Evolutionary conservation across 2,329 filamentous ascomycete genomes (phyloP).

Genomic region (Fusarium euwallaceae): DNA sequence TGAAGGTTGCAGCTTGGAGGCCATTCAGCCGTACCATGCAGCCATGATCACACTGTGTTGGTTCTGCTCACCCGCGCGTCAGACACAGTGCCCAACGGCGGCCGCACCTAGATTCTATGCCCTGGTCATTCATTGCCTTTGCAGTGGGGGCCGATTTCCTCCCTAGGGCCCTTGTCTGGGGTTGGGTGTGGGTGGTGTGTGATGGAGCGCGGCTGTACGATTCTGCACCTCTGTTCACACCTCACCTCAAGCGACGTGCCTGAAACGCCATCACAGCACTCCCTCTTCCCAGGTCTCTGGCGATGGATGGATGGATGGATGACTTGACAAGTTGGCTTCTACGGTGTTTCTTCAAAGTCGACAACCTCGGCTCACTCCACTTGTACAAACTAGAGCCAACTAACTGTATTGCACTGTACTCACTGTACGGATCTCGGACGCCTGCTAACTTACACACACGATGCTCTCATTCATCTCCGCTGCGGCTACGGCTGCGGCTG

Average conservation of each 20-base stretch:
- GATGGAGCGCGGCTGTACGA: slow-evolving; percentile 45
- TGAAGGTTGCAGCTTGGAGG: slow-evolving; percentile 25
- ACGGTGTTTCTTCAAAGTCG: slow-evolving; percentile 17
- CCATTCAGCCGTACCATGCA: background rate
- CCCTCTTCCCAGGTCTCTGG: slow-evolving; percentile 9
- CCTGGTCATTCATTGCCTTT: slow-evolving; percentile 1
- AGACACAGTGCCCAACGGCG: slow-evolving; percentile 36
- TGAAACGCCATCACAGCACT: slow-evolving; percentile 34
- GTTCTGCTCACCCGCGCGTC: background rate
- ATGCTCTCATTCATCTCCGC: slow-evolving; percentile 14
- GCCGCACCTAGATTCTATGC: slow-evolving; percentile 11
- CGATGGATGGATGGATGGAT: slow-evolving; percentile 1
- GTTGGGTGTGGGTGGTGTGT: slow-evolving; percentile 20
- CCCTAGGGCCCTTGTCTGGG: slow-evolving; percentile 3
- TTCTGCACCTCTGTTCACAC: slow-evolving; percentile 36
- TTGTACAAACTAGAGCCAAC: slow-evolving; percentile 16
- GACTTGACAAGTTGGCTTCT: slow-evolving; percentile 27
- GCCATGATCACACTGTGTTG: slow-evolving; percentile 30
- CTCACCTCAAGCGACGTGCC: slow-evolving; percentile 34
- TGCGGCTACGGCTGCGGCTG: slow-evolving; percentile 29
- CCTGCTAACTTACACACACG: background rate
- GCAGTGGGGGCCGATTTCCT: slow-evolving; percentile 28
- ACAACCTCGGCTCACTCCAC: slow-evolving; percentile 33
- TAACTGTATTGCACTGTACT: background rate
- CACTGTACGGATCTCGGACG: background rate